Percentiles rank a stretch among this genome's conserved stretches.
Conservation (phyloP, 306 rosid species). For the Hippophae tibetana region DNA sequence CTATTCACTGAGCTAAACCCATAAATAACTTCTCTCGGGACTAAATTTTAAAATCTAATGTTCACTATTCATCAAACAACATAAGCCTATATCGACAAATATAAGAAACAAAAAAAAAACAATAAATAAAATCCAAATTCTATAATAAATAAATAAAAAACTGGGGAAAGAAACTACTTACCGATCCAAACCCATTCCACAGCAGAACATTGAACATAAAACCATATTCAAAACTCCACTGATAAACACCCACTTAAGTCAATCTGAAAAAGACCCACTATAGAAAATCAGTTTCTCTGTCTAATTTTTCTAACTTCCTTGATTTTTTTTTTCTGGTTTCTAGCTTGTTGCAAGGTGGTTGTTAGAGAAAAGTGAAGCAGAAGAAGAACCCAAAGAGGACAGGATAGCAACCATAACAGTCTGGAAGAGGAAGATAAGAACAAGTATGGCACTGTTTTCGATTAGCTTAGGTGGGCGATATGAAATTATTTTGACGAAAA, state of each 20-base stretch:
- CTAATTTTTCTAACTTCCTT: conserved; percentile 14
- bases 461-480: conserved; percentile 4
- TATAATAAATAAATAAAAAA: background rate
- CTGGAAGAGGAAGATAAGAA: conserved; percentile 17
- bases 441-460: conserved; percentile 12
- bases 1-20: no score
- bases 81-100: conserved; percentile 1
- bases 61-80: conserved; percentile 9
- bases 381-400: conserved; percentile 9
- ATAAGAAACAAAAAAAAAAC: background rate
- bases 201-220: conserved; percentile 46
- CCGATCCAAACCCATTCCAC: conserved; percentile 70
- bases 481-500: conserved; percentile 20
- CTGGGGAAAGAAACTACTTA: conserved; percentile 18
- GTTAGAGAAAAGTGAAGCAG: conserved; percentile 8
- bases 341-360: conserved; percentile 17
- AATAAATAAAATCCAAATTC: conserved; percentile 1
- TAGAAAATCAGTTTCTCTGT: conserved; percentile 21
- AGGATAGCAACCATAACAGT: conserved; percentile 21
- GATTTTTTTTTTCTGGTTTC: conserved; percentile 6
- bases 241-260: conserved; percentile 19
- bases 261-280: conserved; percentile 26
- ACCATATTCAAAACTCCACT: conserved; percentile 38
- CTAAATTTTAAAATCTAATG: conserved; percentile 4
- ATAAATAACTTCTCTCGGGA: background rate